Evolutionary conservation across 192 early-diverging fungal genomes (phyloP).

Genomic region (Umbelopsis ramanniana): DNA sequence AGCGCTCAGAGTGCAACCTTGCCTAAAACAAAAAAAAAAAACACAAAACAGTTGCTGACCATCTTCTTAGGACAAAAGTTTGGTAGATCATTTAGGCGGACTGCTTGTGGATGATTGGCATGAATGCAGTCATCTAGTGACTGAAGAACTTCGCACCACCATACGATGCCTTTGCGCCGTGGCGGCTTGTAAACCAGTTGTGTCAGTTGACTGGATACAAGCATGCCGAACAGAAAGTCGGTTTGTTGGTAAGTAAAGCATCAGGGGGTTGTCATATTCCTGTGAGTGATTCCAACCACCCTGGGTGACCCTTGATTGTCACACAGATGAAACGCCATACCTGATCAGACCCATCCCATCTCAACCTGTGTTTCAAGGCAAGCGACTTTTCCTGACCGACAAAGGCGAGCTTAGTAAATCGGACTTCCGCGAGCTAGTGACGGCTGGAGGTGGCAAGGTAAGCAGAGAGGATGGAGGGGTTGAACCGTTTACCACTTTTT

Average conservation of each 20-base stretch:
- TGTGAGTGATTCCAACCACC: background rate
- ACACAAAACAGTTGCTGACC: background rate
- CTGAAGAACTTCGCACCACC: constrained; percentile 10
- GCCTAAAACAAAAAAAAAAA: no score
- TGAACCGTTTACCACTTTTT: background rate
- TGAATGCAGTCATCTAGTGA: constrained; percentile 14
- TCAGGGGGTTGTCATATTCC: background rate
- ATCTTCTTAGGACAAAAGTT: background rate
- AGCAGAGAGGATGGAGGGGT: background rate
- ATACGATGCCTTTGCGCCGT: background rate
- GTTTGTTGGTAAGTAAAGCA: constrained; percentile 7
- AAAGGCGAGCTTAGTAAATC: background rate
- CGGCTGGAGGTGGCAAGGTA: constrained; percentile 10
- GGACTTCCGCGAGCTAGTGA: constrained; percentile 14
- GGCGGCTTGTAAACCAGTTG: background rate
- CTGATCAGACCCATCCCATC: background rate
- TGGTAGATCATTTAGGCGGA: constrained; percentile 13
- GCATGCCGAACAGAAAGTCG: background rate
- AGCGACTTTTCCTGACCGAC: background rate
- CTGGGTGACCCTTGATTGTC: background rate
- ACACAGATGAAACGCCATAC: constrained; percentile 23
- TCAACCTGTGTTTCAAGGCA: background rate
- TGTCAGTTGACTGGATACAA: constrained; percentile 1
- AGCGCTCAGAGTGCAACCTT: background rate
- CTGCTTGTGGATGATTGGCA: background rate